Percentiles rank a stretch among this genome's conserved stretches.
These are phyloP conservation scores for Canavalia gladiata DNA, from an alignment of 306 rosid species.

Conservation along the genomic window DNA sequence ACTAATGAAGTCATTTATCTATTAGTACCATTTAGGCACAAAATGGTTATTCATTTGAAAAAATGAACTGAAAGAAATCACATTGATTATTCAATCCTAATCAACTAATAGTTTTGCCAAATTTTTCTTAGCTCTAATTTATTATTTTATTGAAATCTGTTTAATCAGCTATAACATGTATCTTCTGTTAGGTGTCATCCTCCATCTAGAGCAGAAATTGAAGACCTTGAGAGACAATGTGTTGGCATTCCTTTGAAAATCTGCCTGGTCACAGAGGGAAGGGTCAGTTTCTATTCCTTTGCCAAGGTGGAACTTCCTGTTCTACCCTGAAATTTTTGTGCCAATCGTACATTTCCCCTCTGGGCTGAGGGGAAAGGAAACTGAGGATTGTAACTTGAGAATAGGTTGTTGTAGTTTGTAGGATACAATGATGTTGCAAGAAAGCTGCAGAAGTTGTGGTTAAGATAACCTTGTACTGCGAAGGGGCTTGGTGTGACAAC, in stretches of 20 bases:
- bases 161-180: conserved; percentile 28
- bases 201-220: conserved; percentile 66
- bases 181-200: conserved; percentile 66
- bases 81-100: not conserved
- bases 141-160: conserved; percentile 32
- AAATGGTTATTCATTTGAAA: not conserved
- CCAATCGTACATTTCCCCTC: conserved; percentile 2
- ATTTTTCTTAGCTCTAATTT: conserved; percentile 4
- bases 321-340: conserved; percentile 60
- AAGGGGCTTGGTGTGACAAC: not conserved
- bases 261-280: conserved; percentile 72
- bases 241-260: conserved; percentile 69
- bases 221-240: conserved; percentile 66
- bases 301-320: conserved; percentile 72
- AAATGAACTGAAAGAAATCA: not conserved
- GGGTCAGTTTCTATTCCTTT: conserved; percentile 76
- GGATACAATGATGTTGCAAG: not conserved
- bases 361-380: not conserved
- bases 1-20: conserved; percentile 9
- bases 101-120: not conserved
- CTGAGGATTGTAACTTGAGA: conserved; percentile 24
- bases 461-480: conserved; percentile 22
- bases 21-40: conserved; percentile 9
- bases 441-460: conserved; percentile 16
- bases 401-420: not conserved